Evolutionary conservation across 2,329 filamentous ascomycete genomes (phyloP), one percentile per base, ranked within the genome.

Genomic region (Pyrenophora seminiperda): DNA sequence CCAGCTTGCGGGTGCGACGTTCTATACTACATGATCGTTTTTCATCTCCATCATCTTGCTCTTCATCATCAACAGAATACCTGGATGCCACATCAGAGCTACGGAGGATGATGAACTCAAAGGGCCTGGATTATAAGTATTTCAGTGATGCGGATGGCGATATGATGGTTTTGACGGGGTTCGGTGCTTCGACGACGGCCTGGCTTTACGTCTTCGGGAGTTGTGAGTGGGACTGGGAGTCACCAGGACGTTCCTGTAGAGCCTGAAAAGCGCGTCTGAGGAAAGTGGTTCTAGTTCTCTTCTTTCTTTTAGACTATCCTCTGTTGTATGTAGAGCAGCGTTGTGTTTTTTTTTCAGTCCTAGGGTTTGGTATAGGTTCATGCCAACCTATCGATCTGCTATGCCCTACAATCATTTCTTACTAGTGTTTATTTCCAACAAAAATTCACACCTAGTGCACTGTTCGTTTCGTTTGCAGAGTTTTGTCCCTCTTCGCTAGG

Each of bases 21-120:
- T 81, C 0, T 82, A 82, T 52, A 79, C 81, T 0, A 69, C 73
- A 0, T 85, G 82, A 73, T 81, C 80, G 0, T 84, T 85, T 54
- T 60, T 76, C 19, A 72, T 84, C 7, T 81, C 79, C 0, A 79
- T 77, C 52, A 61, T 79, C 13, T 68, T 85, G 18, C 75, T 84
- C 1, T 80, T 83, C 50, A 67, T 83, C 53, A 78, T 84, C 61
- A 81, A 83, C 62, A 79, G 75, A 52, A 84, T 85, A 30, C 83
- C 82, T 0, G 82, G 81, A 0, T 73, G 83, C 50, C 79, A 83
- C 50, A 70, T 85, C 2, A 73, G 82, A 14, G 79, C 78, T 1
- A 78, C 72, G 1, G 81, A 84, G 47, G 81, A 84, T 46, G 80
- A 77, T 6, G 83, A 85, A 64, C 65, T 81, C 4, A 68, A 68